Conservation (phyloP, 1,139 yeast species). For the Saccharomyces hybrid region DNA sequence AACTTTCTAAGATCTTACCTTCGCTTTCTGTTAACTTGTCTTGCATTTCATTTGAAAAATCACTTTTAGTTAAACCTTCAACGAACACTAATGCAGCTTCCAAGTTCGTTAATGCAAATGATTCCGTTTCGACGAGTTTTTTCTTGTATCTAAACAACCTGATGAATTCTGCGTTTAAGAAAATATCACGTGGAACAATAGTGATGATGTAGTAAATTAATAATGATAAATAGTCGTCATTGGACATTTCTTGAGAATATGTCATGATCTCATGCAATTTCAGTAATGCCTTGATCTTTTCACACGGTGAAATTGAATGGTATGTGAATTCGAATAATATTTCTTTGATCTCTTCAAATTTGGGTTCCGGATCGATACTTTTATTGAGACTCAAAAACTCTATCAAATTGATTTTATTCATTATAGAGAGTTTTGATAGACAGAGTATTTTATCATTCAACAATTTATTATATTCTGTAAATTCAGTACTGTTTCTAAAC, state of each 20-base stretch:
- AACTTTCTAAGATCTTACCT: conserved; percentile 11
- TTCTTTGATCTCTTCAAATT: conserved; percentile 9
- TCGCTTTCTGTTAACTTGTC: conserved; percentile 14
- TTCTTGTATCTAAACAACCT: conserved; percentile 48
- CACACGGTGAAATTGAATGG: conserved; percentile 26
- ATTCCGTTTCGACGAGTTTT: conserved; percentile 42
- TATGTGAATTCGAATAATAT: conserved; percentile 5
- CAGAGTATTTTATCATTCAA: conserved; percentile 20
- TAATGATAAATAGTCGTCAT: conserved; percentile 50
- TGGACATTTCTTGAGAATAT: conserved; percentile 20
- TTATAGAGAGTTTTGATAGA: conserved; percentile 15
- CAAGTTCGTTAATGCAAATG: conserved; percentile 54
- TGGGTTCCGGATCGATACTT: neutral
- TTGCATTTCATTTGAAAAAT: conserved; percentile 32
- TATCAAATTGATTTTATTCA: conserved; percentile 20
- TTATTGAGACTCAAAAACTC: conserved; percentile 20
- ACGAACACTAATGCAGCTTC: conserved; percentile 56
- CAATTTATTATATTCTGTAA: conserved; percentile 24
- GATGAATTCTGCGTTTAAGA: conserved; percentile 46
- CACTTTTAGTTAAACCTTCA: conserved; percentile 39
- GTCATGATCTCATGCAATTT: conserved; percentile 27
- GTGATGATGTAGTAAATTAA: conserved; percentile 45
- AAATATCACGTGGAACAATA: conserved; percentile 37
- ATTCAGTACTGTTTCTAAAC: conserved; percentile 30
- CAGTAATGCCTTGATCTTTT: conserved; percentile 22